Conservation (phyloP, 1,284 basidiomycete species). For the Psilocybe mexicana region DNA sequence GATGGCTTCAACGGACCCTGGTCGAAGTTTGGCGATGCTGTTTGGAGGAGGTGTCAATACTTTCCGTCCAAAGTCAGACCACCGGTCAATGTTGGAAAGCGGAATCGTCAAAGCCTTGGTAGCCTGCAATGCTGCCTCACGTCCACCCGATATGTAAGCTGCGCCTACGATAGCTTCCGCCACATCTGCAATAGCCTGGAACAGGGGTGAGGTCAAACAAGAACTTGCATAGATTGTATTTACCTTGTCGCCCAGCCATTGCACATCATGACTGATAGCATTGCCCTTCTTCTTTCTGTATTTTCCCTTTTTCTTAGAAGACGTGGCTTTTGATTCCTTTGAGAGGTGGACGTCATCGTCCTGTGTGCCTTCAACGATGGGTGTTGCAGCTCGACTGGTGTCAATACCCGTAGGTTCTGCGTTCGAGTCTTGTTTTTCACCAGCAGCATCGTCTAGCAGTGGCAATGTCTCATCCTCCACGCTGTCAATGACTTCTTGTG, state of each 20-base stretch:
- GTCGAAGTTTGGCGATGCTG: slow-evolving; percentile 41
- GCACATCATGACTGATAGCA: slow-evolving; percentile 46
- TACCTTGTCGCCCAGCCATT: slow-evolving; percentile 79
- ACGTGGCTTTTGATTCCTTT: slow-evolving; percentile 1
- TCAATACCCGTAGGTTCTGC: slow-evolving; percentile 8
- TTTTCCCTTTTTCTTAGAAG: slow-evolving; percentile 35
- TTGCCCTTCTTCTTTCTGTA: slow-evolving; percentile 37
- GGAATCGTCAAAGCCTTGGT: slow-evolving; percentile 65
- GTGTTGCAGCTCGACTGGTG: slow-evolving; percentile 5
- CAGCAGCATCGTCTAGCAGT: slow-evolving; percentile 1
- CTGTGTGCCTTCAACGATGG: not conserved
- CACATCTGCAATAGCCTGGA: slow-evolving; percentile 77
- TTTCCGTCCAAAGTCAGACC: slow-evolving; percentile 69
- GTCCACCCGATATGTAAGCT: slow-evolving; percentile 70
- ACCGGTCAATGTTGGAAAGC: slow-evolving; percentile 57
- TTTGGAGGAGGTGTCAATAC: slow-evolving; percentile 42
- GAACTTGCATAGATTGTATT: slow-evolving; percentile 1
- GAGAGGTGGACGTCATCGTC: not conserved
- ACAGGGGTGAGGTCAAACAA: slow-evolving; percentile 10
- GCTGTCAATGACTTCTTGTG: not conserved
- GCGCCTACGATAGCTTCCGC: slow-evolving; percentile 82
- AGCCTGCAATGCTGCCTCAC: slow-evolving; percentile 60
- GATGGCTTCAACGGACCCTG: slow-evolving; percentile 51
- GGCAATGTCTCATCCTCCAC: slow-evolving; percentile 7
- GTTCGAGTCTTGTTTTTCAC: slow-evolving; percentile 16